Conservation (phyloP, 129 eudicot species). For the Ambrosia trifida region DNA sequence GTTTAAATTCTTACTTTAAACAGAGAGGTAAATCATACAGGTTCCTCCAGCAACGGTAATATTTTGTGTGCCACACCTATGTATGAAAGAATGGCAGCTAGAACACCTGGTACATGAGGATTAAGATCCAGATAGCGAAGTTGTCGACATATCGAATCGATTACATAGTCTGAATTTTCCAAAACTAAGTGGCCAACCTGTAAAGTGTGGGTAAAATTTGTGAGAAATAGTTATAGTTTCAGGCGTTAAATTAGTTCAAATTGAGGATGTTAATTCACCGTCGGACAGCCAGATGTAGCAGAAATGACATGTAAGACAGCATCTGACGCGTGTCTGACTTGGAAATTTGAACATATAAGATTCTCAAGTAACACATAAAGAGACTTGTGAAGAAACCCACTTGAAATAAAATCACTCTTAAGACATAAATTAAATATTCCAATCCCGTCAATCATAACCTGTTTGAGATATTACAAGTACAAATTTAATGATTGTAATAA, state of each 20-base stretch:
- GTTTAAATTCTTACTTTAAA: background rate
- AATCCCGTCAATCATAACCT: conserved; percentile 88
- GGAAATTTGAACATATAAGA: conserved; percentile 78
- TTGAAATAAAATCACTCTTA: conserved; percentile 60
- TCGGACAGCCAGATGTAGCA: conserved; percentile 67
- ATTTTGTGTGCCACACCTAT: conserved; percentile 86
- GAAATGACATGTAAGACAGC: conserved; percentile 76
- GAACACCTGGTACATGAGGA: conserved; percentile 87
- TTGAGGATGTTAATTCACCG: conserved; percentile 47
- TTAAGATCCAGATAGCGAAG: conserved; percentile 93
- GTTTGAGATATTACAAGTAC: conserved; percentile 30
- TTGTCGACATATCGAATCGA: conserved; percentile 82
- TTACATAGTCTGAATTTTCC: conserved; percentile 86
- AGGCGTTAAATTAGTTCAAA: conserved; percentile 1
- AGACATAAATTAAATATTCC: conserved; percentile 77
- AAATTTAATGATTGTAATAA: conserved; percentile 6
- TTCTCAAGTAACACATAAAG: conserved; percentile 84
- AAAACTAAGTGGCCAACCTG: conserved; percentile 97
- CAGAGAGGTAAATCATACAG: conserved; percentile 49
- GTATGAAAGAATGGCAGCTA: conserved; percentile 84
- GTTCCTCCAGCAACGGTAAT: conserved; percentile 94
- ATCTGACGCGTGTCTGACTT: conserved; percentile 74
- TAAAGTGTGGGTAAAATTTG: conserved; percentile 15
- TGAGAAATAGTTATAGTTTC: conserved; percentile 9
- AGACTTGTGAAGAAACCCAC: conserved; percentile 90